Evolutionary conservation across 1,284 basidiomycete species (phyloP).

Genomic region (Pulveroboletus ridleyi): DNA sequence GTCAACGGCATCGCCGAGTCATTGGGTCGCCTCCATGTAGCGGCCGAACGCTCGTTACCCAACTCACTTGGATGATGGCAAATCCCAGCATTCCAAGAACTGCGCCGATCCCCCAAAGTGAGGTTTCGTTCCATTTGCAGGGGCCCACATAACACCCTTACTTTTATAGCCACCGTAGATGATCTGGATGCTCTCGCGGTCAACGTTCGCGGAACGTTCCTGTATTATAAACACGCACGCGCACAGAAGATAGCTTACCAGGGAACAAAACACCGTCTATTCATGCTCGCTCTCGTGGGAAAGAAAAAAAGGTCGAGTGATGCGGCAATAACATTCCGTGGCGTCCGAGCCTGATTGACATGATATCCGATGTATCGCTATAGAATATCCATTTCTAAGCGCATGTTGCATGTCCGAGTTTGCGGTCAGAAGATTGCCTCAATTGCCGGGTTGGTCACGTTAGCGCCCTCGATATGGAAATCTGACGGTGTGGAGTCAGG

Average conservation of each 20-base stretch:
- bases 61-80: conserved; percentile 41
- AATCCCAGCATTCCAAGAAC: conserved; percentile 42
- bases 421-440: conserved; percentile 42
- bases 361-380: background rate
- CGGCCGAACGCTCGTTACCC: conserved; percentile 13
- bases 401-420: conserved; percentile 42
- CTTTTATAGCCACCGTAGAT: conserved; percentile 29
- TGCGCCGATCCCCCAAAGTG: conserved; percentile 37
- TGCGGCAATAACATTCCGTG: background rate
- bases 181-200: conserved; percentile 37
- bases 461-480: background rate
- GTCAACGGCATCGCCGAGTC: conserved; percentile 37
- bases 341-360: background rate
- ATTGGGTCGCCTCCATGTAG: conserved; percentile 45
- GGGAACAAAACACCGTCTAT: conserved; percentile 44
- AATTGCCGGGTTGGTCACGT: conserved; percentile 25
- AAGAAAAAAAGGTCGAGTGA: conserved; percentile 39
- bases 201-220: conserved; percentile 42
- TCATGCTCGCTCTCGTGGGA: conserved; percentile 43
- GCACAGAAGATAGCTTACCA: conserved; percentile 46
- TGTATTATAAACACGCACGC: conserved; percentile 44
- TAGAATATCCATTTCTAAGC: conserved; percentile 29
- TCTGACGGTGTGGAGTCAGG: conserved; percentile 43
- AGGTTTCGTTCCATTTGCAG: background rate
- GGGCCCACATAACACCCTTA: background rate